These are phyloP conservation scores for Rhododendron ovatum DNA, from an alignment of 148 eudicot genomes.

Conservation along the genomic window DNA sequence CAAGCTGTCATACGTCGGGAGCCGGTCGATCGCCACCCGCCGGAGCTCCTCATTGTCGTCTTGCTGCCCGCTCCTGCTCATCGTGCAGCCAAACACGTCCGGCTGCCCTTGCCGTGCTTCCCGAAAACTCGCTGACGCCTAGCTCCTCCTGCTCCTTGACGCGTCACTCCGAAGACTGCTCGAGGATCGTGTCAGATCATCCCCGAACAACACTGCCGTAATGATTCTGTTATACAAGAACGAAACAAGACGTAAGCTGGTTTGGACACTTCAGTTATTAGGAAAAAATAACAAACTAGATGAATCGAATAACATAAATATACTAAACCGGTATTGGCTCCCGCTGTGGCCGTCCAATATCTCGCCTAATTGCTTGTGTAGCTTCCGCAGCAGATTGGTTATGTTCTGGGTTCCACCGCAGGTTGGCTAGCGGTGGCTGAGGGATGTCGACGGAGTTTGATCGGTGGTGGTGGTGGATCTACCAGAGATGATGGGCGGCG, in stretches of 20 bases:
- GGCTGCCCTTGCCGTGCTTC: slow-evolving; percentile 14
- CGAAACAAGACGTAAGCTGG: not conserved
- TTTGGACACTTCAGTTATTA: not conserved
- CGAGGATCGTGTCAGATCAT: slow-evolving; percentile 3
- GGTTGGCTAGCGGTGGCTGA: too few species aligned
- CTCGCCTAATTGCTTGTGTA: too few species aligned
- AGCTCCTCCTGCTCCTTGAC: slow-evolving; percentile 7
- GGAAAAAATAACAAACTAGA: not conserved
- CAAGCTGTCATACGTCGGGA: slow-evolving; percentile 39
- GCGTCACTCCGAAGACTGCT: slow-evolving; percentile 1
- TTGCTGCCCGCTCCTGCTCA: slow-evolving; percentile 10
- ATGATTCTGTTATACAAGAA: not conserved
- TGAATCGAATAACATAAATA: not conserved
- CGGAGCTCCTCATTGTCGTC: slow-evolving; percentile 26
- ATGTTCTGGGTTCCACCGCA: too few species aligned
- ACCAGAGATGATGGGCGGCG: too few species aligned
- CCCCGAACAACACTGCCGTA: not conserved
- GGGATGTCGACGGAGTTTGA: too few species aligned
- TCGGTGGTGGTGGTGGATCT: too few species aligned
- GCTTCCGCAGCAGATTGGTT: too few species aligned
- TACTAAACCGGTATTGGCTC: too few species aligned
- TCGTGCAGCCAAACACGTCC: slow-evolving; percentile 19
- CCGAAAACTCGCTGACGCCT: slow-evolving; percentile 9
- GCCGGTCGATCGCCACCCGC: slow-evolving; percentile 33
- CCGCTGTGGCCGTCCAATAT: too few species aligned